phyloP scores from a whole-genome alignment of 371 early-diverging fungal species.

The Synchytrium microbalum region DNA sequence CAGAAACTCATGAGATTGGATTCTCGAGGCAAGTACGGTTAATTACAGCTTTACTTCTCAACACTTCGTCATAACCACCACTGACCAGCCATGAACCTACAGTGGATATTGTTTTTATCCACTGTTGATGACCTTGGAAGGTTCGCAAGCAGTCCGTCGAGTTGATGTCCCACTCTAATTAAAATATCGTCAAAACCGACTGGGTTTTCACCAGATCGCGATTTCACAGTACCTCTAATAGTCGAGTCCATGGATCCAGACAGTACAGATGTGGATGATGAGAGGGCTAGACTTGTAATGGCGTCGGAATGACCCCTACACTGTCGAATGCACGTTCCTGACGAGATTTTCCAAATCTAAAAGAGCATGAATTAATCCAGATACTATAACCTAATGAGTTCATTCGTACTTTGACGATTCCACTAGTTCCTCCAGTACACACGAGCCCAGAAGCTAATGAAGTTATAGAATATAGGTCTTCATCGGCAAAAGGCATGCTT shows the following conservation, averaged over 20 bases:
- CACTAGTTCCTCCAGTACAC: neutral
- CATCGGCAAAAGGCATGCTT: neutral
- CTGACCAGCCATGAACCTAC: neutral
- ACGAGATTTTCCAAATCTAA: neutral
- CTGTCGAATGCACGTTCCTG: neutral
- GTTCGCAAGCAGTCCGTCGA: neutral
- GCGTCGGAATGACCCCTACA: neutral
- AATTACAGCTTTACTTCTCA: neutral
- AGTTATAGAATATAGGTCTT: neutral
- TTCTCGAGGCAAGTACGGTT: no score
- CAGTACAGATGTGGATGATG: neutral
- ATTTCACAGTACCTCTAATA: neutral
- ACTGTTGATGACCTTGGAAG: neutral
- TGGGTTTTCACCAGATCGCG: no score
- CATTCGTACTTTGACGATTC: neutral
- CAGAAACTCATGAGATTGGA: no score
- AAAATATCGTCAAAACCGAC: no score
- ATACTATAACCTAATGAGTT: neutral
- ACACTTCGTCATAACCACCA: neutral
- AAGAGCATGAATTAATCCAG: neutral
- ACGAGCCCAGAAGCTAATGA: neutral
- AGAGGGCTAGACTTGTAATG: neutral
- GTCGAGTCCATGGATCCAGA: neutral
- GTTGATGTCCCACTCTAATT: neutral
- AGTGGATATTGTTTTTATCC: neutral